phyloP scores from a whole-genome alignment of 176 grass and related monocot genomes.

The Eragrostis nindensis region DNA sequence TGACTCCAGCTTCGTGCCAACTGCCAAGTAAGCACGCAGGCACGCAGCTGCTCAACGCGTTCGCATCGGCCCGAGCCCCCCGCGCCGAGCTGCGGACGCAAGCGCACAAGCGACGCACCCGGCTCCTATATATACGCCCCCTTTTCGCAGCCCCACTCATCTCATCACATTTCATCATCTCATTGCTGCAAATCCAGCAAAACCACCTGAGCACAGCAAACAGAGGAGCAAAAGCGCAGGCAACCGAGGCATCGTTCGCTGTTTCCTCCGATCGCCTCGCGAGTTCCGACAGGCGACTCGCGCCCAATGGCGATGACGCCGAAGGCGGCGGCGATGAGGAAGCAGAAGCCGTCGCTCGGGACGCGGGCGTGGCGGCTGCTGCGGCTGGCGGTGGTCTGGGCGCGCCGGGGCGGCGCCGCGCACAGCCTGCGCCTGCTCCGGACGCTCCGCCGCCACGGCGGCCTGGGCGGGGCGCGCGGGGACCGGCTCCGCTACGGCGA shows the following conservation, averaged over 20 bases:
- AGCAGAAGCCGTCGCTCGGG: conserved; percentile 41
- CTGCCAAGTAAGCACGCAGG: not conserved
- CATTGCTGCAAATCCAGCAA: not conserved
- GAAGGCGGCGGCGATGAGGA: not conserved
- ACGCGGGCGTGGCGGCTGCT: conserved; percentile 70
- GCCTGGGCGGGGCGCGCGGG: not conserved
- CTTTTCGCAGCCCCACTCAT: conserved; percentile 13
- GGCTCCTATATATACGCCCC: not conserved
- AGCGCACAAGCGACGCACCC: not conserved
- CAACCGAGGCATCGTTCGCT: not conserved
- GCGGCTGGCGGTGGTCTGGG: conserved; percentile 66
- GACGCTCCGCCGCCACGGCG: conserved; percentile 46
- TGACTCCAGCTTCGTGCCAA: conserved; percentile 27
- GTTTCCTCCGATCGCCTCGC: not conserved
- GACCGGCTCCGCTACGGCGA: conserved; percentile 55
- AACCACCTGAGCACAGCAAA: not conserved
- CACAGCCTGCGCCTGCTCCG: conserved; percentile 64
- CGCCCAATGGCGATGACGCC: conserved; percentile 9
- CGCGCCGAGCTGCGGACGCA: not conserved
- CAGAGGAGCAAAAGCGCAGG: not conserved
- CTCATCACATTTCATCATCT: conserved; percentile 20
- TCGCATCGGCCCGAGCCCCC: conserved; percentile 25
- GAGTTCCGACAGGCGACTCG: not conserved
- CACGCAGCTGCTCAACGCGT: conserved; percentile 29
- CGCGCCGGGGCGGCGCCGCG: conserved; percentile 51